Base-by-base conservation (phyloP, 148 eudicot genomes). In the Limonium bicolor region DNA sequence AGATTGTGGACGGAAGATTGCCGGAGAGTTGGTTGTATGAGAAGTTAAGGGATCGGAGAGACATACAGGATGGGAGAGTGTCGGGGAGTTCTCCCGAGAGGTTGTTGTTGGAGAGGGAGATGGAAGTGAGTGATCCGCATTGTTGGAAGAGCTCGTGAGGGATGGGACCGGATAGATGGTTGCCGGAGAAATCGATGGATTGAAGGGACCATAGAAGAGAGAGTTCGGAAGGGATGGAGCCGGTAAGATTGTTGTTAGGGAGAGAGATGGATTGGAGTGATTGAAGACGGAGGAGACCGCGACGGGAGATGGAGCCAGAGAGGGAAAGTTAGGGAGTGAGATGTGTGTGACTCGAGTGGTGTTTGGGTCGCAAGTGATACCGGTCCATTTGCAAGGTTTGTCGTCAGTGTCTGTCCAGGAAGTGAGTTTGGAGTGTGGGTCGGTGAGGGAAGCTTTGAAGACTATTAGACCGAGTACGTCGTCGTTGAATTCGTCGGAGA, bases 361-460 rank as follows among this genome's bases (percentile, higher is more conserved):
- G 6, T 21, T 19, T 0, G 68, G 61, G 47, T 80, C 79, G 45
- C 95, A 85, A 49, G 44, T 53, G 2, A 85, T 46, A 12, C 95
- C 95, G 15, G 13, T 46, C 95, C 95, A 85, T 34, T 71, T 72
- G 58, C 95, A 85, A 22, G 82, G 67, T 20, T 21, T 56, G 32
- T 62, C 64, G 31, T 74, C 92, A 53, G 69, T 79, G 18, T 85
- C 92, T 36, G 53, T 76, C 95, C 95, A 85, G 24, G 95, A 69
- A 5, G 47, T 22, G 42, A 85, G 66, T 36, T 58, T 71, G 11
- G 69, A 55, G 30, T 56, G 30, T 26, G 95, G 95, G 74, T 85
- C 95, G 5, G 23, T n/a, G 1, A 85, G 54, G 23, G 69, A 80
- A 15, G 92, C 76, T 40, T 77, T 80, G 55, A 85, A 77, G 3